phyloP scores from a whole-genome alignment of 306 rosid genomes.

The Carpinus viminea region DNA sequence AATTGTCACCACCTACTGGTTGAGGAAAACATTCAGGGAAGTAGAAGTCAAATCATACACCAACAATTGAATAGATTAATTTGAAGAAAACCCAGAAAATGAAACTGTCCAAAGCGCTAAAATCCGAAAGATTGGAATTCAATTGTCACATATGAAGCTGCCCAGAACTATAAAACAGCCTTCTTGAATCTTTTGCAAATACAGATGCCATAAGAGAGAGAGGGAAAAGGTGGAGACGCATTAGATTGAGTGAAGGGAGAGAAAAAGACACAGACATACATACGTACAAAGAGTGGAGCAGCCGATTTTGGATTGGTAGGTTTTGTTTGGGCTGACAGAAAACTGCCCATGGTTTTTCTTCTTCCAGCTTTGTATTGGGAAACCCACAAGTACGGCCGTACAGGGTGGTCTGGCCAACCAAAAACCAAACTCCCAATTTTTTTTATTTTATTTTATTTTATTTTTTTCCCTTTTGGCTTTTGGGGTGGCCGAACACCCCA shows the following conservation, averaged over 20 bases:
- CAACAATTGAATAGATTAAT: conserved; percentile 23
- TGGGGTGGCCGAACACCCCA: no score
- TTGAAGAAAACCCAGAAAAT: conserved; percentile 9
- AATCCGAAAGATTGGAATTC: conserved; percentile 6
- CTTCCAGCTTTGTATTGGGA: conserved; percentile 25
- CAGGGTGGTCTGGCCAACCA: no score
- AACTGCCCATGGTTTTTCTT: conserved; percentile 85
- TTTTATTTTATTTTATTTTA: no score
- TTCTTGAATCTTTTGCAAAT: no score
- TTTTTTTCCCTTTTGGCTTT: no score
- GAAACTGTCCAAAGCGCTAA: conserved; percentile 16
- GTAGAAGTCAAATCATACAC: conserved; percentile 15
- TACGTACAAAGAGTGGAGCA: conserved; percentile 44
- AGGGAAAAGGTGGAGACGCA: neutral
- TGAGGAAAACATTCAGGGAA: conserved; percentile 3
- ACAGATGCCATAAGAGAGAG: neutral
- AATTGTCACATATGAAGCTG: neutral
- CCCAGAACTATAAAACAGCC: no score
- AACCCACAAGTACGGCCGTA: conserved; percentile 41
- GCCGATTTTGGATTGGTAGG: conserved; percentile 58
- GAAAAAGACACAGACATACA: conserved; percentile 21
- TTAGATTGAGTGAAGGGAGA: conserved; percentile 8
- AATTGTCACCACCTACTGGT: neutral
- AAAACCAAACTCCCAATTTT: no score
- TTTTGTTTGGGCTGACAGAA: conserved; percentile 43